Evolutionary conservation across 257 asterid species (phyloP).

Genomic region (Solanum lycopersicoides): DNA sequence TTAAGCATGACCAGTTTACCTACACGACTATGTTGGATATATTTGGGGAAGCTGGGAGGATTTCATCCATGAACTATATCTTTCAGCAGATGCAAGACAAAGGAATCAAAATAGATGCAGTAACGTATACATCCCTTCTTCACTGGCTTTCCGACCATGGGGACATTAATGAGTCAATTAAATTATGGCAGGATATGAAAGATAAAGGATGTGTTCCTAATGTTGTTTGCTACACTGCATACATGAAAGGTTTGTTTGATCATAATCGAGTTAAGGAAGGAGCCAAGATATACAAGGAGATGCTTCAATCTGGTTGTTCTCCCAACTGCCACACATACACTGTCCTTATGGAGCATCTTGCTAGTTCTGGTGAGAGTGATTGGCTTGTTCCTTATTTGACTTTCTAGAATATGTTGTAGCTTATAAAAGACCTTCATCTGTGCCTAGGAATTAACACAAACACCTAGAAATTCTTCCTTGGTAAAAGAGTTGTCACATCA

Average conservation of each 20-base stretch:
- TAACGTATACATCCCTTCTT: constrained; percentile 69
- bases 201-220: constrained; percentile 60
- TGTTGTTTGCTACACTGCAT: constrained; percentile 82
- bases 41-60: constrained; percentile 84
- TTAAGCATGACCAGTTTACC: constrained; percentile 87
- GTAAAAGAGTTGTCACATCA: neutral
- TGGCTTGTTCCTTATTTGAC: neutral
- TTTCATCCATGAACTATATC: constrained; percentile 64
- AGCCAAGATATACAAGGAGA: constrained; percentile 56
- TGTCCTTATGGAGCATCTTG: constrained; percentile 80
- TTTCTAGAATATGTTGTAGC: neutral
- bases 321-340: constrained; percentile 79
- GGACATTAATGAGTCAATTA: constrained; percentile 54
- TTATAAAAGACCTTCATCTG: neutral
- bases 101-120: constrained; percentile 62
- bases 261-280: constrained; percentile 49
- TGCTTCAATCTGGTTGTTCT: constrained; percentile 62
- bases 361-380: constrained; percentile 52
- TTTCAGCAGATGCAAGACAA: constrained; percentile 68
- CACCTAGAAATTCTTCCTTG: neutral
- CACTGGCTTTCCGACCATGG: constrained; percentile 84
- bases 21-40: constrained; percentile 95
- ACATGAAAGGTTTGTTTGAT: constrained; percentile 68
- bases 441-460: neutral
- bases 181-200: constrained; percentile 75